Percentiles rank a stretch among this genome's conserved stretches.
Evolutionary conservation across 1,284 basidiomycete genomes (phyloP).

Genomic region (Cryptococcus sp.): DNA sequence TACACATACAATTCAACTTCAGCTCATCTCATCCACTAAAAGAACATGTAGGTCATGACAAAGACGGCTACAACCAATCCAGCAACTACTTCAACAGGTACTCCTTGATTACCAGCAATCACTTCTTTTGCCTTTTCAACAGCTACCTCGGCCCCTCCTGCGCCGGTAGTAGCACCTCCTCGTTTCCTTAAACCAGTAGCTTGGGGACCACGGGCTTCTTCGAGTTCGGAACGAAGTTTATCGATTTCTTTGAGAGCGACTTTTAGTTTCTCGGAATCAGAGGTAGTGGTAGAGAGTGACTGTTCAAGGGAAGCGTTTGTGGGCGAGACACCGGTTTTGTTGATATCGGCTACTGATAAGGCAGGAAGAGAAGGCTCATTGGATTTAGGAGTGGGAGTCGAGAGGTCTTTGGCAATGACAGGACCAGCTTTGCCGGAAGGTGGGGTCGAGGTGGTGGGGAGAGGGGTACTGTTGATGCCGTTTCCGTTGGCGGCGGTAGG

Average conservation of each 20-base stretch:
- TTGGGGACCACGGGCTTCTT: constrained; percentile 29
- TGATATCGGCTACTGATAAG: constrained; percentile 29
- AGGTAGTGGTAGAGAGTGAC: constrained; percentile 33
- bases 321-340: constrained; percentile 13
- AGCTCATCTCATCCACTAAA: constrained; percentile 28
- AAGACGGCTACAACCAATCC: constrained; percentile 55
- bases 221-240: constrained; percentile 34
- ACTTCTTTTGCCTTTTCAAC: constrained; percentile 26
- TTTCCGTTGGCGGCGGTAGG: constrained; percentile 14
- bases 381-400: neutral
- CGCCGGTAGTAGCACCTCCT: constrained; percentile 23
- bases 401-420: constrained; percentile 2
- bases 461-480: constrained; percentile 5
- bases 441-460: constrained; percentile 8
- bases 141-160: constrained; percentile 19
- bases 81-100: constrained; percentile 54
- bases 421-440: constrained; percentile 4
- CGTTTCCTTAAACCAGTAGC: constrained; percentile 43
- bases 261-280: constrained; percentile 44
- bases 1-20: neutral
- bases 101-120: constrained; percentile 36
- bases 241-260: constrained; percentile 45
- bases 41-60: constrained; percentile 55
- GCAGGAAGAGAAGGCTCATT: constrained; percentile 24
- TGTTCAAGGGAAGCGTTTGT: constrained; percentile 37